A percentile compares a stretch with the other conserved stretches of the same genome.
Conservation (phyloP, 2,329 filamentous ascomycete species). For the Xylaria sp. region DNA sequence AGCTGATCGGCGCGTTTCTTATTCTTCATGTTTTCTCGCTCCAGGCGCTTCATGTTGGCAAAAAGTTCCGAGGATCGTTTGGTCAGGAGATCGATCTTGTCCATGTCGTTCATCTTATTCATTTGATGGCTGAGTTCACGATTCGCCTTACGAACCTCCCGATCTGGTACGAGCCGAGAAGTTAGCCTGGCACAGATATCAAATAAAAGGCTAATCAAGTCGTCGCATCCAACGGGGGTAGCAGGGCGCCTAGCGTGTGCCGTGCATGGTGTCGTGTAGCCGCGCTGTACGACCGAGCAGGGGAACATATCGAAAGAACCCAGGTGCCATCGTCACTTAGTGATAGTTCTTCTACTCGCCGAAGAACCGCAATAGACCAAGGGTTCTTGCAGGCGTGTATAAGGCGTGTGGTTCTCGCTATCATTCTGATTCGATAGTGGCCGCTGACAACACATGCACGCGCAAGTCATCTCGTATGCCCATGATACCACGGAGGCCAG, state of each 20-base stretch:
- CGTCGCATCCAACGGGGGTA: neutral
- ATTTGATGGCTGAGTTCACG: slow-evolving; percentile 87
- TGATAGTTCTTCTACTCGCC: neutral
- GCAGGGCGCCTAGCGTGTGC: slow-evolving; percentile 4
- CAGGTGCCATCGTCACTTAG: neutral
- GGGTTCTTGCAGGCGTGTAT: slow-evolving; percentile 6
- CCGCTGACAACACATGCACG: neutral
- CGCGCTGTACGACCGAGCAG: slow-evolving; percentile 8
- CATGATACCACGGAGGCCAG: neutral
- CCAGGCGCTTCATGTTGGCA: slow-evolving; percentile 91
- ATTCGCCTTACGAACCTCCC: slow-evolving; percentile 68
- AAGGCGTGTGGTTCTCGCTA: slow-evolving; percentile 1
- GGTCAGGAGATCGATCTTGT: slow-evolving; percentile 87
- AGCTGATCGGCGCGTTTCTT: slow-evolving; percentile 93
- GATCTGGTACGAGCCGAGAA: slow-evolving; percentile 30
- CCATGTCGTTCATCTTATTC: slow-evolving; percentile 88
- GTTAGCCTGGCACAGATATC: slow-evolving; percentile 23
- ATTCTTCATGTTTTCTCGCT: slow-evolving; percentile 91
- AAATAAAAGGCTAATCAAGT: slow-evolving; percentile 3
- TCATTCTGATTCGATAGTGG: slow-evolving; percentile 3
- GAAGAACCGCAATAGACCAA: slow-evolving; percentile 1
- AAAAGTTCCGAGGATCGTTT: slow-evolving; percentile 90
- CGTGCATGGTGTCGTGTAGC: slow-evolving; percentile 7
- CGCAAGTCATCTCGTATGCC: neutral
- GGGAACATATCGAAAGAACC: slow-evolving; percentile 1